Conservation (phyloP, 169 alveolate species). For the Plasmodium falciparum region DNA sequence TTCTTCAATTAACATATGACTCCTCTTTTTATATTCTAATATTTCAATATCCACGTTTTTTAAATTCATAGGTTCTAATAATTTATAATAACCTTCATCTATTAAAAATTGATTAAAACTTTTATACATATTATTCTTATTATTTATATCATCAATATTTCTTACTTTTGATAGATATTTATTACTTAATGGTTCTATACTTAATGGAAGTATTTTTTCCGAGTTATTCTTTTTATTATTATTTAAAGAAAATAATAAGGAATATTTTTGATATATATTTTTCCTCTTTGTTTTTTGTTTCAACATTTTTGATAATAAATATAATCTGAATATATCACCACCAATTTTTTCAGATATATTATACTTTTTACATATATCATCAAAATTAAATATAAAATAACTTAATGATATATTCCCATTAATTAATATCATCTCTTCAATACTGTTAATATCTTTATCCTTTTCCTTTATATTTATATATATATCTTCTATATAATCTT, state of each 20-base stretch:
- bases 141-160: too few species aligned
- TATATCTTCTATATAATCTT: constrained; percentile 45
- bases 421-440: constrained; percentile 35
- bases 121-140: neutral
- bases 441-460: neutral
- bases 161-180: neutral
- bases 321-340: constrained; percentile 62
- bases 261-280: constrained; percentile 15
- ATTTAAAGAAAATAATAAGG: constrained; percentile 31
- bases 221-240: neutral
- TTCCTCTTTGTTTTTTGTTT: constrained; percentile 53
- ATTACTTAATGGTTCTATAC: constrained; percentile 19
- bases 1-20: constrained; percentile 88
- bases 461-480: constrained; percentile 8
- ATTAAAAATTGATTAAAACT: constrained; percentile 7
- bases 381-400: constrained; percentile 23
- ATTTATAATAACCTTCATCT: neutral
- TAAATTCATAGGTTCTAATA: constrained; percentile 65
- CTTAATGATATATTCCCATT: constrained; percentile 12
- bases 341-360: constrained; percentile 27
- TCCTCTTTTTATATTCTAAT: constrained; percentile 74
- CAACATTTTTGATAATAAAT: constrained; percentile 39
- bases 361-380: constrained; percentile 18
- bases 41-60: constrained; percentile 33
- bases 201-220: constrained; percentile 12